phyloP scores from a whole-genome alignment of 2,329 filamentous ascomycete genomes.

The Fonsecaea erecta region DNA sequence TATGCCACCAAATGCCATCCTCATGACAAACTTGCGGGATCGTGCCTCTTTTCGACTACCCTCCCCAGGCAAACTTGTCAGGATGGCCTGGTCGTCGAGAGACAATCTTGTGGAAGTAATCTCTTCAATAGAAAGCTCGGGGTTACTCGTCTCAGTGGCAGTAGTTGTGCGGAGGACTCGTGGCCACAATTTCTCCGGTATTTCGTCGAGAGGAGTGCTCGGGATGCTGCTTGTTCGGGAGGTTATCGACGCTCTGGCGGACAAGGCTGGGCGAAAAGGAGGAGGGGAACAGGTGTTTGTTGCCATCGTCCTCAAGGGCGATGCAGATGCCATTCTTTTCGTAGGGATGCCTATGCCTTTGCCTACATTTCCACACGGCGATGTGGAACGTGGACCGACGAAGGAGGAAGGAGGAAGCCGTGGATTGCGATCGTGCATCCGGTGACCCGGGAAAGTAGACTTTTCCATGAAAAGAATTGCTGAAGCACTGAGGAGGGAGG shows the following conservation, averaged over 20 bases:
- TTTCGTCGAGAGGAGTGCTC: slow-evolving; percentile 30
- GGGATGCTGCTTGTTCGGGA: slow-evolving; percentile 28
- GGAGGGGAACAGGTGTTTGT: slow-evolving; percentile 11
- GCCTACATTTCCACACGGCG: neutral
- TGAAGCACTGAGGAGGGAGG: neutral
- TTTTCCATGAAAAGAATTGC: neutral
- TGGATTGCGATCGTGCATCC: slow-evolving; percentile 9
- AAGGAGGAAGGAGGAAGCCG: neutral
- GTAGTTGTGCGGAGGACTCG: slow-evolving; percentile 30
- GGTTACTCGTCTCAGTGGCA: slow-evolving; percentile 26
- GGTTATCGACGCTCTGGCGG: slow-evolving; percentile 12
- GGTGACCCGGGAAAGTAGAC: neutral
- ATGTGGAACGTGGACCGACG: neutral
- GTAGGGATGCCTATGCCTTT: slow-evolving; percentile 13
- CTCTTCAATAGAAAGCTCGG: slow-evolving; percentile 33
- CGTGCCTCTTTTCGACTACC: slow-evolving; percentile 14
- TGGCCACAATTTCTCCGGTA: slow-evolving; percentile 28
- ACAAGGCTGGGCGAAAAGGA: slow-evolving; percentile 13
- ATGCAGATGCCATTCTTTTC: slow-evolving; percentile 19
- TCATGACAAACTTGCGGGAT: neutral
- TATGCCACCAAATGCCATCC: slow-evolving; percentile 14
- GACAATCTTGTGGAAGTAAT: slow-evolving; percentile 32
- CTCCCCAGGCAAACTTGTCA: slow-evolving; percentile 18
- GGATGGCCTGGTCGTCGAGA: slow-evolving; percentile 28
- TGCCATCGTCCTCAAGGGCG: slow-evolving; percentile 19